These are phyloP conservation scores for Fusarium dimerum DNA, from an alignment of 2,329 filamentous ascomycete species.

Conservation along the genomic window DNA sequence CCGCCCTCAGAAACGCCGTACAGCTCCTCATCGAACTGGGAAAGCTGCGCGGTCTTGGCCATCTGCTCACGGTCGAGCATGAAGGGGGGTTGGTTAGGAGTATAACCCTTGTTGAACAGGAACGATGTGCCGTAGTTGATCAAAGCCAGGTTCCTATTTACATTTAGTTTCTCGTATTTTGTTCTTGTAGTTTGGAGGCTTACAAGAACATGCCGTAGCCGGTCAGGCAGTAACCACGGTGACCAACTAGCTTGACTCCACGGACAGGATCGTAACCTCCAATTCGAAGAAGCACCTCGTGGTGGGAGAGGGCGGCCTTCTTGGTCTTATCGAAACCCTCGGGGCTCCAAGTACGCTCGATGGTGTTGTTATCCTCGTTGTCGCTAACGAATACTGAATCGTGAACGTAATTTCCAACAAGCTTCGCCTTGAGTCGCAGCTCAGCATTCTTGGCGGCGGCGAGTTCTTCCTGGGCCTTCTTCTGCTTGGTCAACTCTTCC, in stretches of 20 bases:
- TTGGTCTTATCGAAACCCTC: conserved; percentile 74
- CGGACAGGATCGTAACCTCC: conserved; percentile 93
- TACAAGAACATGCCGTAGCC: conserved; percentile 82
- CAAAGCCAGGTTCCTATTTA: conserved; percentile 71
- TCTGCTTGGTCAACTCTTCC: conserved; percentile 73
- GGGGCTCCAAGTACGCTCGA: conserved; percentile 79
- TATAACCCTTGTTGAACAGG: conserved; percentile 64
- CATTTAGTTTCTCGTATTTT: conserved; percentile 3
- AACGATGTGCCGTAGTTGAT: conserved; percentile 96
- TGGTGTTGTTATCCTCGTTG: conserved; percentile 84
- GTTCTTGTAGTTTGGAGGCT: not conserved
- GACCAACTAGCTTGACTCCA: conserved; percentile 90
- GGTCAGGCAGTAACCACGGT: conserved; percentile 90
- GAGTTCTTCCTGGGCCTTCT: conserved; percentile 74
- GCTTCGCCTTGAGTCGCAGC: conserved; percentile 77
- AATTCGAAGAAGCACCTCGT: conserved; percentile 85
- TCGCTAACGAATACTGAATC: conserved; percentile 80
- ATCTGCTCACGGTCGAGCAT: conserved; percentile 96
- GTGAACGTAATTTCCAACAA: conserved; percentile 75
- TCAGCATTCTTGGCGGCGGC: conserved; percentile 74
- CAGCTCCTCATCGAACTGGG: conserved; percentile 95
- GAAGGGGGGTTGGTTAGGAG: conserved; percentile 80
- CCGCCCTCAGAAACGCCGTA: conserved; percentile 95
- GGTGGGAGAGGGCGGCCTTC: conserved; percentile 80
- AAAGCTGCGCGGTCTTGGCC: conserved; percentile 96